These are phyloP conservation scores for Colletotrichum liaoningense DNA, from an alignment of 2,329 filamentous ascomycete species.

Conservation along the genomic window DNA sequence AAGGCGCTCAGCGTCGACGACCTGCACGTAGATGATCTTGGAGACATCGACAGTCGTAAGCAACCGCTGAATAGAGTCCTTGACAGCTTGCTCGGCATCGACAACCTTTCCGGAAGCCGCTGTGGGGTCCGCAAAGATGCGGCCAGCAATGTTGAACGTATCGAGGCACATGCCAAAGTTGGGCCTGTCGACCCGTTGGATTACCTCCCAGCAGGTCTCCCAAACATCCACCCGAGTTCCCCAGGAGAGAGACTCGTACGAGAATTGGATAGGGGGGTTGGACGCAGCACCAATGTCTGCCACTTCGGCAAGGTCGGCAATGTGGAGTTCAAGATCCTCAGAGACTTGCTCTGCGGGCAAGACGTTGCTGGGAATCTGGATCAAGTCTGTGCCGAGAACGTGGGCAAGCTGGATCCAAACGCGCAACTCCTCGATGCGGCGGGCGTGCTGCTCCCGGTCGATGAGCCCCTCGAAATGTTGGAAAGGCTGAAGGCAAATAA, in stretches of 20 bases:
- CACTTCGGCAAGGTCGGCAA: conserved; percentile 70
- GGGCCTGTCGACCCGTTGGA: conserved; percentile 70
- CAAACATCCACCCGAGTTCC: conserved; percentile 77
- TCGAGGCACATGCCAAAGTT: conserved; percentile 85
- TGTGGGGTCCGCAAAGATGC: conserved; percentile 77
- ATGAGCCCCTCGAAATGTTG: conserved; percentile 80
- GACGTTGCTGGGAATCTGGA: conserved; percentile 80
- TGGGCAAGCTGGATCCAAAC: conserved; percentile 77
- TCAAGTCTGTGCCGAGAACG: conserved; percentile 75
- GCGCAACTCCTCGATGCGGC: conserved; percentile 70
- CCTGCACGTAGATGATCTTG: conserved; percentile 81
- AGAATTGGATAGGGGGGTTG: conserved; percentile 71
- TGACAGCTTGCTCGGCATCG: conserved; percentile 66
- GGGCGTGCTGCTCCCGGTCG: conserved; percentile 68
- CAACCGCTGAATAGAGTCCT: conserved; percentile 65
- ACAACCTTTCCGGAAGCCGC: conserved; percentile 55
- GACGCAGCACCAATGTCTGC: conserved; percentile 74
- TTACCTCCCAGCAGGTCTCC: conserved; percentile 78
- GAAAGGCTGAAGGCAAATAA: conserved; percentile 82
- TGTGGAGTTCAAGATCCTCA: conserved; percentile 64
- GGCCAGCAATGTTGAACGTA: conserved; percentile 81
- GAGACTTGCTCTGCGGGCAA: conserved; percentile 60
- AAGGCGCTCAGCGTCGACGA: conserved; percentile 79
- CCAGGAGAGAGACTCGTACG: conserved; percentile 81
- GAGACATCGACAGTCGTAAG: conserved; percentile 65